Conservation (phyloP, 345 rosid genomes). For the Murraya koenigii region DNA sequence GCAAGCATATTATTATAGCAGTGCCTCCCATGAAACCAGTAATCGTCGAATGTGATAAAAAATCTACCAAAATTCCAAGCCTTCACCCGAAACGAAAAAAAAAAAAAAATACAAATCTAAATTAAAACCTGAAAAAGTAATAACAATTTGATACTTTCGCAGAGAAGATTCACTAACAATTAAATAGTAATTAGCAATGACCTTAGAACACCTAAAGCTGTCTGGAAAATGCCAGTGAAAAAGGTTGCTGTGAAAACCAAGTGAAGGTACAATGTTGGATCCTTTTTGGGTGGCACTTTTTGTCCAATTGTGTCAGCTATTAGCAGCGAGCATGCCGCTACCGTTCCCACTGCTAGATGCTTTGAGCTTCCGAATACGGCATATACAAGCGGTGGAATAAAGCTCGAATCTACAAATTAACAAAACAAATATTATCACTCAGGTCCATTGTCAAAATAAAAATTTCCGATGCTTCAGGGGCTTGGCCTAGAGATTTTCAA, state of each 20-base stretch:
- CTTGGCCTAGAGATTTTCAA: too few relatives aligned
- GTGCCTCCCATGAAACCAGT: conserved; percentile 95
- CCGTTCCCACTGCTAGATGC: conserved; percentile 80
- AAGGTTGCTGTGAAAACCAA: conserved; percentile 70
- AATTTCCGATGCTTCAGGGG: too few relatives aligned
- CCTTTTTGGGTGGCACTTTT: conserved; percentile 30
- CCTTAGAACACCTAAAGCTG: conserved; percentile 65
- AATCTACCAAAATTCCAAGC: conserved; percentile 82
- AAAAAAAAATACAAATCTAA: too few relatives aligned
- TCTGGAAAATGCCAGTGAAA: conserved; percentile 73
- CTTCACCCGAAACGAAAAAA: conserved; percentile 26
- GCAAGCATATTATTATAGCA: conserved; percentile 66
- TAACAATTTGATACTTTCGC: too few relatives aligned
- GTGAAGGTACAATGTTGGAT: conserved; percentile 65
- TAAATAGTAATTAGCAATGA: neutral
- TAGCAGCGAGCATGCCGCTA: conserved; percentile 78
- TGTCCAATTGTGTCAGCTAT: conserved; percentile 45
- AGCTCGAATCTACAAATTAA: conserved; percentile 68
- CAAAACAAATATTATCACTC: neutral
- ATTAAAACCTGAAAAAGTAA: too few relatives aligned
- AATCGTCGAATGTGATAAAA: conserved; percentile 86
- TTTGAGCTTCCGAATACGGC: conserved; percentile 85
- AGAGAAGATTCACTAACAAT: too few relatives aligned
- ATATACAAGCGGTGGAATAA: conserved; percentile 75
- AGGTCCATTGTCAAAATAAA: neutral